These are phyloP conservation scores for Teunomyces kruisii DNA, from an alignment of 805 yeast species.

Conservation along the genomic window DNA sequence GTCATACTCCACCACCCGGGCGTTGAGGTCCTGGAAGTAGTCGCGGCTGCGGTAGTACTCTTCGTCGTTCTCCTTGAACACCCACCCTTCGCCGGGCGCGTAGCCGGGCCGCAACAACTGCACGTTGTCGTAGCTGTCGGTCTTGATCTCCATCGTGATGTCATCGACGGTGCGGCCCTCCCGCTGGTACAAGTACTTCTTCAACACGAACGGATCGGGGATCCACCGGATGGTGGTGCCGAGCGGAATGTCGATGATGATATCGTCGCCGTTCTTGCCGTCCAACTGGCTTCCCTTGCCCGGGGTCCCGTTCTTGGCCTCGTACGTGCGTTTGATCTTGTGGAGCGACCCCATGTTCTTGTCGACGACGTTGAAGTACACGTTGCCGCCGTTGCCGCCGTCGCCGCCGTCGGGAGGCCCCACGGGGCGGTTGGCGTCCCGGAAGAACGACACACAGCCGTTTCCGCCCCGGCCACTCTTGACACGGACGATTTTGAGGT, in stretches of 20 bases:
- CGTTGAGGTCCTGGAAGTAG: constrained; percentile 64
- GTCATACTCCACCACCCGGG: constrained; percentile 67
- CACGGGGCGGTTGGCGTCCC: constrained; percentile 78
- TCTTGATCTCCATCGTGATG: constrained; percentile 34
- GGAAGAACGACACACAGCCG: constrained; percentile 80
- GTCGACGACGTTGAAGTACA: constrained; percentile 78
- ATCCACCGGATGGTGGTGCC: constrained; percentile 89
- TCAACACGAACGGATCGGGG: constrained; percentile 61
- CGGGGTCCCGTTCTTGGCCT: constrained; percentile 66
- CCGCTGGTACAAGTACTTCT: constrained; percentile 20
- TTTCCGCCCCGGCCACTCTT: constrained; percentile 85
- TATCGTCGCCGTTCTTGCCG: constrained; percentile 81
- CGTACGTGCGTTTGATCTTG: constrained; percentile 62
- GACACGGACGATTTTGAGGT: constrained; percentile 65
- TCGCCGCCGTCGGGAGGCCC: constrained; percentile 99
- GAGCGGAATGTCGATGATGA: constrained; percentile 82
- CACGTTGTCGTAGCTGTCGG: constrained; percentile 28
- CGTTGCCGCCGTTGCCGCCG: constrained; percentile 91
- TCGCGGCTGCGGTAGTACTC: constrained; percentile 65
- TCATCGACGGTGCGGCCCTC: constrained; percentile 17
- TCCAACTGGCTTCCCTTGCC: constrained; percentile 80
- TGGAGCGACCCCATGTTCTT: constrained; percentile 67
- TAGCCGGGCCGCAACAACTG: constrained; percentile 67
- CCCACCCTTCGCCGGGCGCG: constrained; percentile 82
- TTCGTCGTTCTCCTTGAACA: constrained; percentile 74